Conservation (phyloP, 805 yeast species). For the Candida odintsovae region DNA sequence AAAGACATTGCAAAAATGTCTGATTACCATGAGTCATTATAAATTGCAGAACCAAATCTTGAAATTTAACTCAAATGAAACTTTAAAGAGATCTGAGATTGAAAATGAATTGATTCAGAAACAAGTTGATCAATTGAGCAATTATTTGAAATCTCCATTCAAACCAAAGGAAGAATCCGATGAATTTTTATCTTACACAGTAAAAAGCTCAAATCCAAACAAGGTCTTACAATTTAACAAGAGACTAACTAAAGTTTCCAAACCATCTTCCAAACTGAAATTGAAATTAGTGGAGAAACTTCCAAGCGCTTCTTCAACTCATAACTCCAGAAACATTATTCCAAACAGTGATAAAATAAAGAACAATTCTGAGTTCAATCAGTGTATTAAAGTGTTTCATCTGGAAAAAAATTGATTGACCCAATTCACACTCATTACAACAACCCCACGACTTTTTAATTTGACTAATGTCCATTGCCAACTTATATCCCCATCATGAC, state of each 20-base stretch:
- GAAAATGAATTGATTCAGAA: conserved; percentile 19
- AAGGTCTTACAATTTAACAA: neutral
- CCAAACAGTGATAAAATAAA: neutral
- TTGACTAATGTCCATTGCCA: neutral
- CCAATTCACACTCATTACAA: neutral
- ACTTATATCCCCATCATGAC: neutral
- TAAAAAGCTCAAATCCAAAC: neutral
- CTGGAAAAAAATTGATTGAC: conserved; percentile 7
- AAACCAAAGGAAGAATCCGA: conserved; percentile 1
- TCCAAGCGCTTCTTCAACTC: neutral
- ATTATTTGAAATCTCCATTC: conserved; percentile 17
- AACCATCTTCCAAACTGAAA: neutral
- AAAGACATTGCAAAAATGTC: conserved; percentile 7
- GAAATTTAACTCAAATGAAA: conserved; percentile 17
- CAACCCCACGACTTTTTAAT: neutral
- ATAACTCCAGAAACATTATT: neutral
- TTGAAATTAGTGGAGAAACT: conserved; percentile 10
- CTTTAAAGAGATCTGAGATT: conserved; percentile 15
- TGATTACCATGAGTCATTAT: conserved; percentile 14
- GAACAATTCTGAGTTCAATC: conserved; percentile 8
- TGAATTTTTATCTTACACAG: neutral
- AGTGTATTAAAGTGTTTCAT: conserved; percentile 14
- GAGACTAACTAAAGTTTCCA: neutral
- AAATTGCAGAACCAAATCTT: conserved; percentile 17
- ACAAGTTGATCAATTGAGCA: conserved; percentile 14